These are phyloP conservation scores for Spinellus fusiger DNA, from an alignment of 192 early-diverging fungal genomes.

Conservation along the genomic window DNA sequence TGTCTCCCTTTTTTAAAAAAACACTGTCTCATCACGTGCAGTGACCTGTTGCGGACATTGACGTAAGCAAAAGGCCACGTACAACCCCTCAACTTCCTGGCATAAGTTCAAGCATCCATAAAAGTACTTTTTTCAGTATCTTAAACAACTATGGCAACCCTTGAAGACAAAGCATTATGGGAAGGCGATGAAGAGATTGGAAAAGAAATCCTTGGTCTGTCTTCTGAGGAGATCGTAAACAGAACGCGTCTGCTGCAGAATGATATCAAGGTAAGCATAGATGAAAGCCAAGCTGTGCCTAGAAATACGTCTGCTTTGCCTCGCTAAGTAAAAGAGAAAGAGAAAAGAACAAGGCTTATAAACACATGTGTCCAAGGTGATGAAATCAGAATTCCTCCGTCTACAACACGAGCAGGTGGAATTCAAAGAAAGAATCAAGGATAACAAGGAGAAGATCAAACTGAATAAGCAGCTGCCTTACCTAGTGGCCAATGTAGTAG, in stretches of 20 bases:
- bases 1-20: too few species aligned
- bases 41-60: too few species aligned
- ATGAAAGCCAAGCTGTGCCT: background rate
- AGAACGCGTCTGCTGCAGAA: constrained; percentile 90
- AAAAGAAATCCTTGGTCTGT: constrained; percentile 81
- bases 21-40: too few species aligned
- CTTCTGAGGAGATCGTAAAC: constrained; percentile 89
- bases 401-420: constrained; percentile 81
- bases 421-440: constrained; percentile 91
- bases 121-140: background rate
- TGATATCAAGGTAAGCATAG: constrained; percentile 77
- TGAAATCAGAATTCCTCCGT: constrained; percentile 89
- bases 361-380: constrained; percentile 44
- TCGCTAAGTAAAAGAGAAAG: too few species aligned
- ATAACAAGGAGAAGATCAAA: constrained; percentile 98
- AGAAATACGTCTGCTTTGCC: background rate
- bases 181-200: constrained; percentile 62
- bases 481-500: constrained; percentile 93
- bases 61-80: background rate
- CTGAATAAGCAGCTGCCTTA: constrained; percentile 97
- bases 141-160: constrained; percentile 53
- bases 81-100: background rate
- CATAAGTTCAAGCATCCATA: background rate
- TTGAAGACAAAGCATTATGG: constrained; percentile 67
- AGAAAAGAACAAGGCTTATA: background rate